Evolutionary conservation across 2,329 filamentous ascomycete genomes (phyloP).

Genomic region (Xylaria sp.): DNA sequence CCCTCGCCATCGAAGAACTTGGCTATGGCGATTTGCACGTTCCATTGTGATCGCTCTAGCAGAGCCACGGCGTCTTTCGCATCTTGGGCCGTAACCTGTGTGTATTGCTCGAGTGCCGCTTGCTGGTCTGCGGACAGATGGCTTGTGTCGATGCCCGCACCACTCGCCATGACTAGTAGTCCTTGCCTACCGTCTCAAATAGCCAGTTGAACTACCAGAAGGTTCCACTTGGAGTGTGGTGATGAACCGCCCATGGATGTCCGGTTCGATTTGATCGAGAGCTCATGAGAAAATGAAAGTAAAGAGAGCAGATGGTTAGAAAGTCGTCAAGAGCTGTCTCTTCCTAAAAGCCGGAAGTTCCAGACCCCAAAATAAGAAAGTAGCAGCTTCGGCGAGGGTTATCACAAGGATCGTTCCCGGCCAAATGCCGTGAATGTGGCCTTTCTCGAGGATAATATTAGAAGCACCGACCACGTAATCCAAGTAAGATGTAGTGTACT

Average conservation of each 20-base stretch:
- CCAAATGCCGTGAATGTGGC: not conserved
- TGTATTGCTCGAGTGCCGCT: slow-evolving; percentile 87
- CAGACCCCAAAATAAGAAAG: not conserved
- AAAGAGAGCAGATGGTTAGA: not conserved
- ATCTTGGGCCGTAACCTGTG: slow-evolving; percentile 86
- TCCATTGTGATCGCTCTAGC: slow-evolving; percentile 91
- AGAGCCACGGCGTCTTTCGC: slow-evolving; percentile 79
- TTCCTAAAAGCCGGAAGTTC: not conserved
- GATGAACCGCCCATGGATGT: slow-evolving; percentile 19
- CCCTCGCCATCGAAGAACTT: slow-evolving; percentile 98
- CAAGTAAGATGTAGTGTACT: not conserved
- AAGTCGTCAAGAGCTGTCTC: not conserved
- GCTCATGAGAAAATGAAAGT: not conserved
- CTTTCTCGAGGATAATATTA: not conserved
- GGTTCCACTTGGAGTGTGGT: not conserved
- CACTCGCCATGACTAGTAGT: slow-evolving; percentile 55
- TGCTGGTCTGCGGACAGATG: slow-evolving; percentile 83
- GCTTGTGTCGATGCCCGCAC: slow-evolving; percentile 67
- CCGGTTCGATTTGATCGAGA: not conserved
- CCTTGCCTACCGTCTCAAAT: slow-evolving; percentile 25
- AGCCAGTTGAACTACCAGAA: slow-evolving; percentile 3
- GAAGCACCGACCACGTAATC: not conserved
- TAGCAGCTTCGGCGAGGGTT: not conserved
- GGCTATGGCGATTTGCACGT: slow-evolving; percentile 95
- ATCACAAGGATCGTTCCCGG: not conserved